Evolutionary conservation across 768 basidiomycete species (phyloP).

Genomic region (Pisolithus tinctorius): DNA sequence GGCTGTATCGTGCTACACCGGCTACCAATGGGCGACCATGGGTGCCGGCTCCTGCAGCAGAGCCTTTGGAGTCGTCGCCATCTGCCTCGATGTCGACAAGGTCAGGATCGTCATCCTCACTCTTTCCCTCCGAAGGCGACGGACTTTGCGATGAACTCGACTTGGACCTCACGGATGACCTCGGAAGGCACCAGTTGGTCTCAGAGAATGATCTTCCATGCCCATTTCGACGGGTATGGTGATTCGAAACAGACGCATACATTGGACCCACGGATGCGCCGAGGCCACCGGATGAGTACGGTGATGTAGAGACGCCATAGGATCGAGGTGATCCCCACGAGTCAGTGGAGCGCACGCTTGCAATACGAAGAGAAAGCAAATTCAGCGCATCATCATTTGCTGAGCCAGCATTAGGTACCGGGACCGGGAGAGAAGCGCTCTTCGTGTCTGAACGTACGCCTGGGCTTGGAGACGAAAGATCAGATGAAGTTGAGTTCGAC

Average conservation of each 20-base stretch:
- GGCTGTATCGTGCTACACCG: not conserved
- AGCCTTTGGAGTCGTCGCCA: not conserved
- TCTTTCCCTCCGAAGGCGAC: slow-evolving; percentile 28
- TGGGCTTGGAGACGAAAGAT: not conserved
- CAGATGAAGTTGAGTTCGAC: not conserved
- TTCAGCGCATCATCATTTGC: slow-evolving; percentile 21
- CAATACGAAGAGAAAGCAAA: slow-evolving; percentile 17
- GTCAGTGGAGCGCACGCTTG: slow-evolving; percentile 18
- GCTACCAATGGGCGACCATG: not conserved
- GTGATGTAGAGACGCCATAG: slow-evolving; percentile 18
- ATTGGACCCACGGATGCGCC: too few species aligned
- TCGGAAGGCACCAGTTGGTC: slow-evolving; percentile 48
- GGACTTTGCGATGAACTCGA: slow-evolving; percentile 32
- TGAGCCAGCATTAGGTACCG: slow-evolving; percentile 26
- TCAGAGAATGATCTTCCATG: slow-evolving; percentile 8
- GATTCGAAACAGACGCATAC: slow-evolving; percentile 1
- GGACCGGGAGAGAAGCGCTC: slow-evolving; percentile 20
- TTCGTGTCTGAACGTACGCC: not conserved
- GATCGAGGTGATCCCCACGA: slow-evolving; percentile 29
- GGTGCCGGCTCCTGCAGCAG: slow-evolving; percentile 4
- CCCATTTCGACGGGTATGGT: not conserved
- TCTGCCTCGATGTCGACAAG: slow-evolving; percentile 12
- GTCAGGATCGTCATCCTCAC: slow-evolving; percentile 29
- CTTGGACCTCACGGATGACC: slow-evolving; percentile 41
- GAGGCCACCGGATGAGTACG: slow-evolving; percentile 14